phyloP scores from a whole-genome alignment of 768 basidiomycete genomes.

The Tephrocybe sp. region DNA sequence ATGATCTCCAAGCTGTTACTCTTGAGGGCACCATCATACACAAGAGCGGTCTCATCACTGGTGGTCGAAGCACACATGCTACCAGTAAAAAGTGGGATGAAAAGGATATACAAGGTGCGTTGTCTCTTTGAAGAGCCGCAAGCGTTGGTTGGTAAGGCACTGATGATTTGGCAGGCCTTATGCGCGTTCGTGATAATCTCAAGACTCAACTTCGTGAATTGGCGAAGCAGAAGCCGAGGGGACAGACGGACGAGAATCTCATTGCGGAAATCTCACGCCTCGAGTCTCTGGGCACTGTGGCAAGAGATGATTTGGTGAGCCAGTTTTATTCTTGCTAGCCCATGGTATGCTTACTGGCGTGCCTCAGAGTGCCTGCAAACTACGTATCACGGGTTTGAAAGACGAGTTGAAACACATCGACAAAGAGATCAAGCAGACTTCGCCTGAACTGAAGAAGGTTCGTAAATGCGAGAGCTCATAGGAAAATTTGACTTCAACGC shows the following conservation, averaged over 20 bases:
- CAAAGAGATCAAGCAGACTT: constrained; percentile 60
- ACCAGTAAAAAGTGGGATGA: constrained; percentile 93
- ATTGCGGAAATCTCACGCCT: constrained; percentile 74
- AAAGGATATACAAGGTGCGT: constrained; percentile 80
- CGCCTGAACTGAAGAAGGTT: constrained; percentile 75
- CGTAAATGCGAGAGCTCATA: neutral
- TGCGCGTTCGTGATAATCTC: constrained; percentile 66
- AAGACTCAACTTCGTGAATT: constrained; percentile 78
- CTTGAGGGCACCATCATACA: constrained; percentile 97
- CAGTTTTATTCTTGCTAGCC: neutral
- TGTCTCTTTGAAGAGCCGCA: neutral
- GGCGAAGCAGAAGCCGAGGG: constrained; percentile 78
- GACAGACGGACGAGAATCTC: constrained; percentile 78
- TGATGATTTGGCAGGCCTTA: constrained; percentile 30
- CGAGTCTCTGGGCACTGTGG: constrained; percentile 71
- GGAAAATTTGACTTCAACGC: neutral
- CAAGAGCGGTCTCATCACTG: constrained; percentile 95
- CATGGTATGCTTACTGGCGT: neutral
- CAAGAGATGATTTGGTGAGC: constrained; percentile 80
- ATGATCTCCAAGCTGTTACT: constrained; percentile 71
- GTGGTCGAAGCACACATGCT: constrained; percentile 78
- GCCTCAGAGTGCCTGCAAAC: constrained; percentile 67
- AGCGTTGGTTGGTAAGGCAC: too few relatives aligned
- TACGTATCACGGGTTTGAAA: constrained; percentile 73
- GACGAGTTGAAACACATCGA: constrained; percentile 84